Conservation (phyloP, 2,329 filamentous ascomycete genomes). For the Stromatinia cepivora region DNA sequence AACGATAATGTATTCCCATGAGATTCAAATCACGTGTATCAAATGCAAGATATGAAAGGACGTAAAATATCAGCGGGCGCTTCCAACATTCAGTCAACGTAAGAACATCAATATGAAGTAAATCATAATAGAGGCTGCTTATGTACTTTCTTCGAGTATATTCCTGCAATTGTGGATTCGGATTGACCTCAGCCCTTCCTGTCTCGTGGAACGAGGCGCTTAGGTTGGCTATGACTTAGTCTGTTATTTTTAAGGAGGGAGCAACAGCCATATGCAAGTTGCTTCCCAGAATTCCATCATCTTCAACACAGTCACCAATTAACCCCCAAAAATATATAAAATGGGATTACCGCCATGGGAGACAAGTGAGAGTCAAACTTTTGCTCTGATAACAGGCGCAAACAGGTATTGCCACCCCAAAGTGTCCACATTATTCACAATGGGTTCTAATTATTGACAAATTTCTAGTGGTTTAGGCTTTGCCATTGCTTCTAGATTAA, state of each 20-base stretch:
- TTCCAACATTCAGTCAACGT: background rate
- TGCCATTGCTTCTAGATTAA: slow-evolving; percentile 77
- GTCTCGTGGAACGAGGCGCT: slow-evolving; percentile 10
- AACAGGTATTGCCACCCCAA: slow-evolving; percentile 66
- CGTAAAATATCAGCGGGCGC: background rate
- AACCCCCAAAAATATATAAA: slow-evolving; percentile 11
- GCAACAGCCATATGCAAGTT: slow-evolving; percentile 1
- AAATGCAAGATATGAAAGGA: too few relatives aligned
- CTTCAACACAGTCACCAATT: background rate
- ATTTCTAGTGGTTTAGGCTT: slow-evolving; percentile 76
- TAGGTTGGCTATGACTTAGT: slow-evolving; percentile 4
- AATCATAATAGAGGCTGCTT: background rate
- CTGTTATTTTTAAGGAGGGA: background rate
- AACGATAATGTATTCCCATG: too few relatives aligned
- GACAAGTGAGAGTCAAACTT: slow-evolving; percentile 49
- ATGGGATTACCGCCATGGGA: slow-evolving; percentile 43
- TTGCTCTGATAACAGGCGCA: slow-evolving; percentile 77
- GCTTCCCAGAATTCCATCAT: background rate
- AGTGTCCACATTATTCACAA: background rate
- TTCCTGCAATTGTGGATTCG: background rate
- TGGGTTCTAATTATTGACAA: slow-evolving; percentile 37
- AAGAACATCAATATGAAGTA: background rate
- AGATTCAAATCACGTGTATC: too few relatives aligned
- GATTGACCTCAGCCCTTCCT: background rate
- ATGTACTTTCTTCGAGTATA: background rate